These are phyloP conservation scores for Backusella westeae DNA, from an alignment of 192 early-diverging fungal genomes.

Conservation along the genomic window DNA sequence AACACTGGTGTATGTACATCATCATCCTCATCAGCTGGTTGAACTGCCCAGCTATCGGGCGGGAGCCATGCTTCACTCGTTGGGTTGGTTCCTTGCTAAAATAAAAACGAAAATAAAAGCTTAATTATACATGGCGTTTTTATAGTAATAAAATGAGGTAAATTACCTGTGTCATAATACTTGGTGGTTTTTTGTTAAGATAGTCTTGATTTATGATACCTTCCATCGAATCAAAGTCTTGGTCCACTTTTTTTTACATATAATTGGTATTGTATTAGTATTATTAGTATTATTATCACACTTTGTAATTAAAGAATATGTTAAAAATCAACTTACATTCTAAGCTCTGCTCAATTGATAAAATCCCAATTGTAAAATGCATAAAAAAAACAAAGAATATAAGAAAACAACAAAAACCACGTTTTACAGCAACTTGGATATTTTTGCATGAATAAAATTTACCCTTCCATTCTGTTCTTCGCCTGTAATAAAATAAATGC, in stretches of 20 bases:
- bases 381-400: background rate
- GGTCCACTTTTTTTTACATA: slow-evolving; percentile 32
- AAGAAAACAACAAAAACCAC: background rate
- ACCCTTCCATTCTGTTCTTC: slow-evolving; percentile 1
- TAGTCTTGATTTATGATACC: slow-evolving; percentile 43
- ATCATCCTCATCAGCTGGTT: slow-evolving; percentile 36
- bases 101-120: background rate
- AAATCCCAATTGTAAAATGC: background rate
- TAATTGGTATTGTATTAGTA: background rate
- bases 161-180: background rate
- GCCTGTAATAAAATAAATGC: slow-evolving; percentile 8
- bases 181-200: slow-evolving; percentile 13
- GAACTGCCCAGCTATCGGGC: slow-evolving; percentile 74
- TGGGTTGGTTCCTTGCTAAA: slow-evolving; percentile 2
- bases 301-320: background rate
- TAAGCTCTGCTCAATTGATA: background rate
- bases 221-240: slow-evolving; percentile 42
- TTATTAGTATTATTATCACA: background rate
- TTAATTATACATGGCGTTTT: background rate
- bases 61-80: slow-evolving; percentile 56
- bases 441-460: background rate
- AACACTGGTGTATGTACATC: background rate
- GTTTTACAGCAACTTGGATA: no score
- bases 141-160: background rate
- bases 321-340: slow-evolving; percentile 4